Percentiles rank a stretch among this genome's conserved stretches.
Conservation (phyloP, 108 stramenopile genomes). For the Epipyxis sp. region DNA sequence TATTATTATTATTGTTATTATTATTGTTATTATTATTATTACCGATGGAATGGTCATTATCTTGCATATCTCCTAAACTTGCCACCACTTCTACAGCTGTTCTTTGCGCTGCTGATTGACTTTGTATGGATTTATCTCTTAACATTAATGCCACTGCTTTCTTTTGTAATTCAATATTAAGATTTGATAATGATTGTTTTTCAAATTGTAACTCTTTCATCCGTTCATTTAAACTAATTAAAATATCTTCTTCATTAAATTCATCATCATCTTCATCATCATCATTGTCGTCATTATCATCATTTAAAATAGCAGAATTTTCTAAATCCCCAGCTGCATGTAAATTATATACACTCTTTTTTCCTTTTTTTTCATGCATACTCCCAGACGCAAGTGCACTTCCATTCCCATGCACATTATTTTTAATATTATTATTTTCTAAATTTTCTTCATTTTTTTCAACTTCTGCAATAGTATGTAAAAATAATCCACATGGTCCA, state of each 20-base stretch:
- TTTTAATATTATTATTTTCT: neutral
- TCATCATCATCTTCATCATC: neutral
- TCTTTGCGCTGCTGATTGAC: neutral
- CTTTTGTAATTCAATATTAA: conserved; percentile 17
- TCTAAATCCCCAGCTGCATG: too few relatives aligned
- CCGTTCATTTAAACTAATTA: neutral
- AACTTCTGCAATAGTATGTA: too few relatives aligned
- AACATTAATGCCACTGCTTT: neutral
- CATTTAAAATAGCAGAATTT: too few relatives aligned
- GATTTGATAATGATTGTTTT: neutral
- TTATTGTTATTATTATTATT: too few relatives aligned
- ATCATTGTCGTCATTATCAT: neutral
- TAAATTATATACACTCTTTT: neutral
- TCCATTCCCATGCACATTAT: neutral
- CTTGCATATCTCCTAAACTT: neutral
- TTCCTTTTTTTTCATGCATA: neutral
- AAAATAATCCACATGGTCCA: neutral
- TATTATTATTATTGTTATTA: too few relatives aligned
- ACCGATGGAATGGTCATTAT: too few relatives aligned
- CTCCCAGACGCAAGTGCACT: neutral
- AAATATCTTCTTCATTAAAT: neutral
- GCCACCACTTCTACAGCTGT: neutral
- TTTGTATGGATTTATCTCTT: neutral
- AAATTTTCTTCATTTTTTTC: neutral
- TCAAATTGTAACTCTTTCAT: neutral